phyloP scores from a whole-genome alignment of 2,329 filamentous ascomycete genomes.

The Fusarium sarcochroum region DNA sequence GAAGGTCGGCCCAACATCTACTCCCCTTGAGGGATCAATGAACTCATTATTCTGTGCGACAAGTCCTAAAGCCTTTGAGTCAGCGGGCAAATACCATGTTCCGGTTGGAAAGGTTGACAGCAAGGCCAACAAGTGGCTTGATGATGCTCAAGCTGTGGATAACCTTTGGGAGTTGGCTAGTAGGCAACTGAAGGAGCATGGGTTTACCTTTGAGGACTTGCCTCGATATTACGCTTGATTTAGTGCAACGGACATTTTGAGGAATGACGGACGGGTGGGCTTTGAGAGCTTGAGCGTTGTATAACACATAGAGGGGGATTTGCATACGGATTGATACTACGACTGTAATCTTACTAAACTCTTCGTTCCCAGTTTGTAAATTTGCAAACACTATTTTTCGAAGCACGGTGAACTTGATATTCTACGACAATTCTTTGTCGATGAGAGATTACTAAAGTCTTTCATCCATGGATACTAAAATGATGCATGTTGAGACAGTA shows the following conservation, averaged over 20 bases:
- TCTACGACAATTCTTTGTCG: too few relatives aligned
- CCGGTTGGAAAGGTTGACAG: conserved; percentile 39
- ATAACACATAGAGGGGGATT: background rate
- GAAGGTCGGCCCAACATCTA: conserved; percentile 27
- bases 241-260: background rate
- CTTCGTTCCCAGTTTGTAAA: too few relatives aligned
- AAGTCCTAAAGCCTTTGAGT: conserved; percentile 10
- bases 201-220: conserved; percentile 15
- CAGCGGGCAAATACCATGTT: conserved; percentile 33
- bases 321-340: background rate
- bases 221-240: conserved; percentile 3
- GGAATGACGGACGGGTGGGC: background rate
- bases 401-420: too few relatives aligned
- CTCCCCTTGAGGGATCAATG: conserved; percentile 38
- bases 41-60: conserved; percentile 46
- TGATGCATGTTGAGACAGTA: too few relatives aligned
- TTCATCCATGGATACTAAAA: too few relatives aligned
- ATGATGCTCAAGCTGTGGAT: conserved; percentile 31
- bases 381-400: too few relatives aligned
- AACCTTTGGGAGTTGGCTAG: conserved; percentile 30
- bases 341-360: too few relatives aligned
- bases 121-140: conserved; percentile 39
- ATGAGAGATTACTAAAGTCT: too few relatives aligned
- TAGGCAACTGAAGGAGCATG: conserved; percentile 19
- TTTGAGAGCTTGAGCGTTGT: background rate